phyloP scores from a whole-genome alignment of 2,329 filamentous ascomycete species.

The Cytospora schulzeri region DNA sequence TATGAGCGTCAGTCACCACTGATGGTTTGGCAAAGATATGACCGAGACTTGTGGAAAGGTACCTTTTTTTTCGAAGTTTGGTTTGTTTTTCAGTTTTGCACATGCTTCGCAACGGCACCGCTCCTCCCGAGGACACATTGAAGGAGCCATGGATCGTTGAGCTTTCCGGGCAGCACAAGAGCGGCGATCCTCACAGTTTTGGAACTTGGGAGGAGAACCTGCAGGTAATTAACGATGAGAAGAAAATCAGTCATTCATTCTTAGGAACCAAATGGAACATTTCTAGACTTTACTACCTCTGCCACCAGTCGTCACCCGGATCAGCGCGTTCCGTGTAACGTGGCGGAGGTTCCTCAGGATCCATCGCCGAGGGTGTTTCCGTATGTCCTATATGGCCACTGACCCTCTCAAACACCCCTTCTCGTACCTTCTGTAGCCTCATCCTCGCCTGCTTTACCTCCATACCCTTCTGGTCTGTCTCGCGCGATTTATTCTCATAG shows the following conservation, averaged over 20 bases:
- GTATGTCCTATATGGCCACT: not conserved
- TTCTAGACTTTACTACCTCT: not conserved
- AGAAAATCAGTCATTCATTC: not conserved
- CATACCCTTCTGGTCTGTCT: conserved; percentile 36
- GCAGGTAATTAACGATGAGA: not conserved
- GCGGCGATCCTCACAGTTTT: not conserved
- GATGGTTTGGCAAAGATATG: not conserved
- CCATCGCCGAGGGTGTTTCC: not conserved
- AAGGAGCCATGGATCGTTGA: not conserved
- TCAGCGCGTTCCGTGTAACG: conserved; percentile 14
- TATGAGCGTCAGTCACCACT: not conserved
- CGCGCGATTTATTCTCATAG: conserved; percentile 34
- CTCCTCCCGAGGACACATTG: not conserved
- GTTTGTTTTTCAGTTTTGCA: not conserved
- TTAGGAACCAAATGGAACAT: not conserved
- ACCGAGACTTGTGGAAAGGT: not conserved
- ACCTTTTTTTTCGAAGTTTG: not conserved
- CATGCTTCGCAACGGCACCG: not conserved
- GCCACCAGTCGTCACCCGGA: conserved; percentile 11
- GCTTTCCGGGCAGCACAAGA: not conserved
- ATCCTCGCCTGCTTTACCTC: conserved; percentile 39
- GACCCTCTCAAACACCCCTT: conserved; percentile 44
- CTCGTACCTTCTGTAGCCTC: conserved; percentile 48
- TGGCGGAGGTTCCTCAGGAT: conserved; percentile 12
- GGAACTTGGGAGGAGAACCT: no score